Evolutionary conservation across 139 green algal genomes (phyloP), one percentile per base, ranked within the genome.

Genomic region (Asterochloris sp.): DNA sequence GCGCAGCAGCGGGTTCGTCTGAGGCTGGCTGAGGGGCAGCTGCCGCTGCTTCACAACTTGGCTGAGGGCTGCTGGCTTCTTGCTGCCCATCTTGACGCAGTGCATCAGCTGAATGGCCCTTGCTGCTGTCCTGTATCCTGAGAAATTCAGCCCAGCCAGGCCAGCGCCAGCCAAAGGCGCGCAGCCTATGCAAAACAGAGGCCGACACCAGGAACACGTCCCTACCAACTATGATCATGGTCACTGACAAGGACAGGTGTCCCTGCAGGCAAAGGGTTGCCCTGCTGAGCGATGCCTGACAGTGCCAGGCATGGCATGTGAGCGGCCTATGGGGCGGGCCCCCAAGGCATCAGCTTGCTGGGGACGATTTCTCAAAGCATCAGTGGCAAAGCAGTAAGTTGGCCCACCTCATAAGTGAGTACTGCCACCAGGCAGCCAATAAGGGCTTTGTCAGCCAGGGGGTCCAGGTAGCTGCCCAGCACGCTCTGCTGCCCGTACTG

Each of bases 391-490:
- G 38, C 19, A 54, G 4, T 60, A 21, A 12, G 11, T n/a, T 24
- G 26, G 21, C 63, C 15, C 74, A 90, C 86, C 84, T 87, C 78
- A 21, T 78, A 87, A 1, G 89, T 88, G 80, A 97, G 88, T 0
- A 90, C 88, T 0, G 29, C 88, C 0, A 89, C 90, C 0, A 91
- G 85, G 68, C 82, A 92, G 82, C 87, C 82, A 47, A 93, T 83
- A n/a, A 94, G 82, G 19, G 89, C 87, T 82, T 98, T 98, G 85
- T 98, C 95, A 9, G 92, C 95, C 62, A 97, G 67, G 0, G 95
- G 95, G 81, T 98, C 95, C 14, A 98, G 85, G 83, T 97, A 98
- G 17, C 89, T 94, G 17, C 95, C 95, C 16, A 98, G 85, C 0
- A 95, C 89, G 13, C 87, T 94, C 21, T 86, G 84, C 67, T 93